Percentiles rank a stretch among this genome's conserved stretches.
Conservation (phyloP, 306 rosid genomes). For the Corylus avellana region DNA sequence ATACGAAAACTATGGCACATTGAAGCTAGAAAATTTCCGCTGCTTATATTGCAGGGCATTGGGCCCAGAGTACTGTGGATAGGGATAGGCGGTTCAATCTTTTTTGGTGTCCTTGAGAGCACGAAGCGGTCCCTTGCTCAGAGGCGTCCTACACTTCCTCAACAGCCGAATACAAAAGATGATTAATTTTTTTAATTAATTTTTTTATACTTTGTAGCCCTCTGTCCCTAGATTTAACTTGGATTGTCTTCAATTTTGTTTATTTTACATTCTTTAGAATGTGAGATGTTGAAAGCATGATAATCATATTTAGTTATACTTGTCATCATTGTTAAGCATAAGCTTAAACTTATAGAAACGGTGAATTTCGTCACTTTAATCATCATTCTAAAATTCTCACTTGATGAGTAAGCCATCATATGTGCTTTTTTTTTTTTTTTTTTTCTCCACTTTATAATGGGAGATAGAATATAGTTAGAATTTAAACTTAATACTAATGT, state of each 20-base stretch:
- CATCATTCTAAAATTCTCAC: no score
- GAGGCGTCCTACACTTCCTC: constrained; percentile 29
- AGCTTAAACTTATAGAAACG: no score
- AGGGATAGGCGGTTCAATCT: constrained; percentile 59
- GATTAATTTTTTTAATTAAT: constrained; percentile 20
- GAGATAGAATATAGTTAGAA: no score
- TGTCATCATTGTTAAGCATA: background rate
- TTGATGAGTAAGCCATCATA: no score
- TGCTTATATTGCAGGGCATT: constrained; percentile 43
- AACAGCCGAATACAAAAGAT: constrained; percentile 30
- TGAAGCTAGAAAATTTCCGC: background rate
- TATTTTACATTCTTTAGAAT: background rate
- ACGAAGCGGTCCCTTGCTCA: constrained; percentile 45
- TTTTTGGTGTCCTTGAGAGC: constrained; percentile 52
- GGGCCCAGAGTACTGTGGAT: constrained; percentile 64
- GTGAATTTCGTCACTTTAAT: no score
- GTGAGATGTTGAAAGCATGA: constrained; percentile 1
- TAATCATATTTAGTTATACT: background rate
- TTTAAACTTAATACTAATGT: no score
- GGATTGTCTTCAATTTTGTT: background rate
- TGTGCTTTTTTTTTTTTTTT: no score
- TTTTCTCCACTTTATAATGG: no score
- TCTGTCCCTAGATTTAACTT: background rate
- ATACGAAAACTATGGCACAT: background rate
- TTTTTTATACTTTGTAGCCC: background rate